These are phyloP conservation scores for Trichophyton mentagrophytes DNA, from an alignment of 2,329 filamentous ascomycete species.

Conservation along the genomic window DNA sequence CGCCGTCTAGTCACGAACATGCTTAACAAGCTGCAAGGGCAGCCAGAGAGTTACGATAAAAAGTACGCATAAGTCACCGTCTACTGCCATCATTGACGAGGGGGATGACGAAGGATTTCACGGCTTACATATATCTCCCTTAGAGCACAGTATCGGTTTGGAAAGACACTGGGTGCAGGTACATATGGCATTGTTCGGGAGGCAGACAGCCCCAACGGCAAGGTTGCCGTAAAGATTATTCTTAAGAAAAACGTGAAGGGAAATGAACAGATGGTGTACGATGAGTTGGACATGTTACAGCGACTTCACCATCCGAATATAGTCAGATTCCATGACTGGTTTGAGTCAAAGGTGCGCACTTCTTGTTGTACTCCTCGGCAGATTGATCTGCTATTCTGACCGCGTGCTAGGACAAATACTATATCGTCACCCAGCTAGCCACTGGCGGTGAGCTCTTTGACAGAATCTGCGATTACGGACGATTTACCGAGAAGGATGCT, in stretches of 20 bases:
- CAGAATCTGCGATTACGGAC: slow-evolving; percentile 93
- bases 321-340: slow-evolving; percentile 96
- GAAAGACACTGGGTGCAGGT: slow-evolving; percentile 83
- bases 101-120: background rate
- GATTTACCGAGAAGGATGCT: slow-evolving; percentile 96
- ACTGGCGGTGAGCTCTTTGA: slow-evolving; percentile 96
- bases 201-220: slow-evolving; percentile 68
- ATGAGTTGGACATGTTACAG: slow-evolving; percentile 90
- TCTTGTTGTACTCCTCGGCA: background rate
- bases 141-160: slow-evolving; percentile 81
- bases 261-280: slow-evolving; percentile 97
- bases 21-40: slow-evolving; percentile 90
- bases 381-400: slow-evolving; percentile 6
- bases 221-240: slow-evolving; percentile 97
- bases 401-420: slow-evolving; percentile 77
- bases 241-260: slow-evolving; percentile 98
- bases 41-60: slow-evolving; percentile 97
- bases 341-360: slow-evolving; percentile 69
- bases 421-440: slow-evolving; percentile 93
- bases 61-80: slow-evolving; percentile 49
- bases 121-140: slow-evolving; percentile 6
- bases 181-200: slow-evolving; percentile 98
- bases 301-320: slow-evolving; percentile 86
- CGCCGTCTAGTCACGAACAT: slow-evolving; percentile 59
- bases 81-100: slow-evolving; percentile 1